A percentile compares a stretch with the other conserved stretches of the same genome.
Conservation (phyloP, 1,284 basidiomycete species). For the Mycena citricolor region DNA sequence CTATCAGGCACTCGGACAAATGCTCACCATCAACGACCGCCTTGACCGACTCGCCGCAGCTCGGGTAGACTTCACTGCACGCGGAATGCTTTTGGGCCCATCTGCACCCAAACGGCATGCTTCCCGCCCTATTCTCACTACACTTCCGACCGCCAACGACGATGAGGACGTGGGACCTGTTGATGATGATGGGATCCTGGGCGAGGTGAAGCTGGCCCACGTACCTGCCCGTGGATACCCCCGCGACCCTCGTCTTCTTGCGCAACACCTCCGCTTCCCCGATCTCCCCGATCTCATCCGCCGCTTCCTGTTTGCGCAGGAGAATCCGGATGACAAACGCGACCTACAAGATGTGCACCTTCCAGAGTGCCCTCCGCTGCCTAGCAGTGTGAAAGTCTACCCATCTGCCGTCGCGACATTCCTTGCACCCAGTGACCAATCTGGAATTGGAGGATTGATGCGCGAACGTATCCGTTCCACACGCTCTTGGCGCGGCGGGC, state of each 20-base stretch:
- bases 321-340: background rate
- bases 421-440: slow-evolving; percentile 3
- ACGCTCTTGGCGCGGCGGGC: background rate
- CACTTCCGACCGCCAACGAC: background rate
- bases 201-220: slow-evolving; percentile 8
- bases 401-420: background rate
- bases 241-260: slow-evolving; percentile 6
- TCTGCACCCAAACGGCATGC: background rate
- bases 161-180: slow-evolving; percentile 4
- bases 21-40: slow-evolving; percentile 11
- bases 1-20: background rate
- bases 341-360: background rate
- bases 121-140: background rate
- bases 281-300: slow-evolving; percentile 5
- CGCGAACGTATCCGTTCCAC: background rate
- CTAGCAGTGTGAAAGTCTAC: background rate
- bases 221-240: slow-evolving; percentile 1
- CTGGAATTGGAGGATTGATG: background rate
- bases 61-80: slow-evolving; percentile 6
- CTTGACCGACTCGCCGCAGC: slow-evolving; percentile 9
- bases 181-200: slow-evolving; percentile 1
- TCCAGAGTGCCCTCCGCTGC: slow-evolving; percentile 1
- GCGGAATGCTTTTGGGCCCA: slow-evolving; percentile 8
- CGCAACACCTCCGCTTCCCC: background rate
- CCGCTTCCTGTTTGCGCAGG: slow-evolving; percentile 5